Base-by-base conservation (phyloP, 768 basidiomycete genomes). In the Pleurotus giganteus region DNA sequence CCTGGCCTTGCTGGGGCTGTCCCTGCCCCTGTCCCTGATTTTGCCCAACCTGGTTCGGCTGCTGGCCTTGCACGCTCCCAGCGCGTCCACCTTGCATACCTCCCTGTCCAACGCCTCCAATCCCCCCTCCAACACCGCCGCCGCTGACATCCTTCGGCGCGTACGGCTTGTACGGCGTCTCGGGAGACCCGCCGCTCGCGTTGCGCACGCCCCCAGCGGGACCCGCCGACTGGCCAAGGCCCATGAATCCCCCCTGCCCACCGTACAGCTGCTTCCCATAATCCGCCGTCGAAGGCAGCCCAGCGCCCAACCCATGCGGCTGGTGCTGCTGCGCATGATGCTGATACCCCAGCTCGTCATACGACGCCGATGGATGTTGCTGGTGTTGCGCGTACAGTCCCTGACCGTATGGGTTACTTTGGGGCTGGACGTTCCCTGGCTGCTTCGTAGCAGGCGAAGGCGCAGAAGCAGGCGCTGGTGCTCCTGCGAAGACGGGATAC, bases 81-180 rank as follows among this genome's bases (percentile, higher is more conserved):
- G 39, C 52, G 13, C 52, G 52, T 4, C 45, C 49, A 37, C 31
- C 49, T 34, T 51, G 49, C 32, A 51, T 51, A 13, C 31, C 45
- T n/a, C n/a, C n/a, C 46, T 57, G 56, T 5, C 74, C 68, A 8
- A 72, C 73, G 19, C 74, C 75, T n/a, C n/a, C n/a, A 28, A 77
- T 73, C 4, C 77, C 75, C 17, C 75, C 73, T 12, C 78, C 74
- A 32, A 75, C 76, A 32, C 76, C 74, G 17, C 75, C 70, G 2
- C 78, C n/a, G n/a, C n/a, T 75, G 39, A 81, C 81, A 52, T 88
- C 89, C 73, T 89, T 88, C 15, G 78, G 73, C 3, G 79, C 81
- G 63, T 90, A 91, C 9, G 87, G 84, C 65, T 91, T 91, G 71
- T 89, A 91, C 13, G 86, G 71, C 6, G 82, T 72, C 68, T 91